These are phyloP conservation scores for Peronospora belbahrii DNA, from an alignment of 352 stramenopile genomes.

Conservation along the genomic window DNA sequence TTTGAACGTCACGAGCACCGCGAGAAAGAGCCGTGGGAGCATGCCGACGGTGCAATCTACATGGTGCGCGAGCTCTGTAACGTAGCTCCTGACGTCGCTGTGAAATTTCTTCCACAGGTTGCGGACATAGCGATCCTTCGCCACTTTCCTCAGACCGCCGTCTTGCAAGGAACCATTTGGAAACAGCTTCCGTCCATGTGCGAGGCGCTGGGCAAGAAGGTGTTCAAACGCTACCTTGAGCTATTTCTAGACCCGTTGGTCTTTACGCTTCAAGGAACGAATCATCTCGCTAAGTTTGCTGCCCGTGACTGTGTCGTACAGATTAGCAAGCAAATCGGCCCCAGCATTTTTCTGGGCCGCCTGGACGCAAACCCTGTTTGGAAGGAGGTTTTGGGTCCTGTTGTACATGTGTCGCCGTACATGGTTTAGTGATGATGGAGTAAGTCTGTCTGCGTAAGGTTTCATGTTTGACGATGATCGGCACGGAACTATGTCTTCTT, in stretches of 20 bases:
- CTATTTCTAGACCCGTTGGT: conserved; percentile 79
- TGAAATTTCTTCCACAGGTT: conserved; percentile 45
- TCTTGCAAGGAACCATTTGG: conserved; percentile 79
- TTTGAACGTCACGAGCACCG: conserved; percentile 82
- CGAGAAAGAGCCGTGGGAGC: conserved; percentile 90
- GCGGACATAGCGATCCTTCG: conserved; percentile 69
- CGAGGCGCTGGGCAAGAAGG: conserved; percentile 64
- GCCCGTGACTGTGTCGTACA: conserved; percentile 67
- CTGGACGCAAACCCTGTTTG: conserved; percentile 64
- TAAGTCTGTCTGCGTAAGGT: neutral
- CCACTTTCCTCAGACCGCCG: conserved; percentile 64
- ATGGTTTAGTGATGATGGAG: conserved; percentile 19
- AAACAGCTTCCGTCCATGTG: conserved; percentile 76
- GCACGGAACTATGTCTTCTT: neutral
- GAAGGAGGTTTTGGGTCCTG: conserved; percentile 46
- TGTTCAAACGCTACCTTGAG: conserved; percentile 81
- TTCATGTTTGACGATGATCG: neutral
- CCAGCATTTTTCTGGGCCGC: conserved; percentile 73
- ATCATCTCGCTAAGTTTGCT: conserved; percentile 61
- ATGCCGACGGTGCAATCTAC: conserved; percentile 93
- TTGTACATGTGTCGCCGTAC: conserved; percentile 27
- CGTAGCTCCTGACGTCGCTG: conserved; percentile 44
- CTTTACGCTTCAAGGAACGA: conserved; percentile 68
- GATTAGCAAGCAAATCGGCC: conserved; percentile 71
- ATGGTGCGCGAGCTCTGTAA: conserved; percentile 89